phyloP scores from a whole-genome alignment of 2,329 filamentous ascomycete species.

The Stagonosporopsis rhizophila region DNA sequence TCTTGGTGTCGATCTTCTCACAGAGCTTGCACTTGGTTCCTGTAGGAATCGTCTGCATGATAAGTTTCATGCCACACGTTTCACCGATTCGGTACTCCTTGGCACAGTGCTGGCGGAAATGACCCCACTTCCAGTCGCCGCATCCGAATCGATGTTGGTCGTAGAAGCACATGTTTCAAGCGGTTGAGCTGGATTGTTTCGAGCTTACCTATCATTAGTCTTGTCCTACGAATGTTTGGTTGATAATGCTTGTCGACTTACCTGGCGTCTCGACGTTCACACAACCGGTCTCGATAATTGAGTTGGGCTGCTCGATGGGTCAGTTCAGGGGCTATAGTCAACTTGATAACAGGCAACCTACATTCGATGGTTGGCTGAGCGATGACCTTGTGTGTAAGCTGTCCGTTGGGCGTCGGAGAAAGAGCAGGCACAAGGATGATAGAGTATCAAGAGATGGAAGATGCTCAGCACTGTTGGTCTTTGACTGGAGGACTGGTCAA shows the following conservation, averaged over 20 bases:
- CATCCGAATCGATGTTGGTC: conserved; percentile 86
- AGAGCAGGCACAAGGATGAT: conserved; percentile 32
- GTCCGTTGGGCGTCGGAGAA: conserved; percentile 22
- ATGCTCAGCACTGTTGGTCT: conserved; percentile 30
- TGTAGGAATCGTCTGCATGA: conserved; percentile 74
- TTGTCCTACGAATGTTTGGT: conserved; percentile 38
- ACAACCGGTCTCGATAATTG: conserved; percentile 27
- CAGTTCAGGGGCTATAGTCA: conserved; percentile 39
- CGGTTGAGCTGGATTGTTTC: conserved; percentile 40
- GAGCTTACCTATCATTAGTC: conserved; percentile 40
- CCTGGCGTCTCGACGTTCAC: conserved; percentile 36
- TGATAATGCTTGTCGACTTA: conserved; percentile 35
- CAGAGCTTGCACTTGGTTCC: conserved; percentile 79
- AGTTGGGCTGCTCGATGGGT: conserved; percentile 24
- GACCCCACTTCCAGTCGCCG: conserved; percentile 93
- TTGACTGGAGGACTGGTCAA: conserved; percentile 40
- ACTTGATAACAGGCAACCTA: conserved; percentile 32
- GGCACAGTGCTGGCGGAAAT: conserved; percentile 90
- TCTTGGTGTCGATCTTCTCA: conserved; percentile 87
- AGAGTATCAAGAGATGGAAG: conserved; percentile 42
- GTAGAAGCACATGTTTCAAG: conserved; percentile 86
- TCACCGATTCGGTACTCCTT: conserved; percentile 96
- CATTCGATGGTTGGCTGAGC: conserved; percentile 46
- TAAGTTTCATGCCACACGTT: conserved; percentile 92
- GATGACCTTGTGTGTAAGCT: conserved; percentile 18